Evolutionary conservation across 2,329 filamentous ascomycete species (phyloP).

Genomic region (Talaromyces sp.): DNA sequence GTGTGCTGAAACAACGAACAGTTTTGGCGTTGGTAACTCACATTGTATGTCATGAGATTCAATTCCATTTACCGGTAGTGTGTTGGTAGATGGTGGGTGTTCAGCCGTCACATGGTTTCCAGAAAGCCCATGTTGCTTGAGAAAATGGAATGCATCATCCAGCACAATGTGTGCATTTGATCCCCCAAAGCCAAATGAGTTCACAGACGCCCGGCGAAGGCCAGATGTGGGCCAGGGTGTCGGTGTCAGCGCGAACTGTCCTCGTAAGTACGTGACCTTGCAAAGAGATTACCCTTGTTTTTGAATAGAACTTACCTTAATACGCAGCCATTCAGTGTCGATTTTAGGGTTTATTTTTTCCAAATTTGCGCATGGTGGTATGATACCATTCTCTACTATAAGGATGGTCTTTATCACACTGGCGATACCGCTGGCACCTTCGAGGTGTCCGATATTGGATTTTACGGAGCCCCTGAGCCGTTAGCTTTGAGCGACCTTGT

Average conservation of each 20-base stretch:
- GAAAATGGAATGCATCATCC: constrained; percentile 19
- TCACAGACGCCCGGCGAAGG: constrained; percentile 20
- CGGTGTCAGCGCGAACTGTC: constrained; percentile 13
- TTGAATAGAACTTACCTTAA: constrained; percentile 19
- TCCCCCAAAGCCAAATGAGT: constrained; percentile 34
- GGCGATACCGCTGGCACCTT: constrained; percentile 23
- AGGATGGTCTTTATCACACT: constrained; percentile 23
- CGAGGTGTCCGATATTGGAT: constrained; percentile 25
- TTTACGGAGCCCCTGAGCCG: constrained; percentile 25
- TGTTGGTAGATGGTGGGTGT: not conserved
- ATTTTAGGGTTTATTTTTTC: constrained; percentile 21
- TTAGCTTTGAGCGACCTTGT: not conserved
- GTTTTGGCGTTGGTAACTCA: not conserved
- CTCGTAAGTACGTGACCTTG: constrained; percentile 9
- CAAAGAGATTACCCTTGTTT: not conserved
- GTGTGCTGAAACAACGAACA: not conserved
- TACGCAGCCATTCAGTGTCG: constrained; percentile 13
- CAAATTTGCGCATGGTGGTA: constrained; percentile 22
- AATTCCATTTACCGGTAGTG: not conserved
- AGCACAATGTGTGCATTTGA: constrained; percentile 30
- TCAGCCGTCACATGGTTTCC: not conserved
- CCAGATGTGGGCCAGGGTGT: constrained; percentile 21
- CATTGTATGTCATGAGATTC: not conserved
- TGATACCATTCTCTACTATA: constrained; percentile 22
- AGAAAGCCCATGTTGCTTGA: not conserved